These are phyloP conservation scores for Ceratocystis smalleyi DNA, from an alignment of 2,329 filamentous ascomycete genomes.

Conservation along the genomic window DNA sequence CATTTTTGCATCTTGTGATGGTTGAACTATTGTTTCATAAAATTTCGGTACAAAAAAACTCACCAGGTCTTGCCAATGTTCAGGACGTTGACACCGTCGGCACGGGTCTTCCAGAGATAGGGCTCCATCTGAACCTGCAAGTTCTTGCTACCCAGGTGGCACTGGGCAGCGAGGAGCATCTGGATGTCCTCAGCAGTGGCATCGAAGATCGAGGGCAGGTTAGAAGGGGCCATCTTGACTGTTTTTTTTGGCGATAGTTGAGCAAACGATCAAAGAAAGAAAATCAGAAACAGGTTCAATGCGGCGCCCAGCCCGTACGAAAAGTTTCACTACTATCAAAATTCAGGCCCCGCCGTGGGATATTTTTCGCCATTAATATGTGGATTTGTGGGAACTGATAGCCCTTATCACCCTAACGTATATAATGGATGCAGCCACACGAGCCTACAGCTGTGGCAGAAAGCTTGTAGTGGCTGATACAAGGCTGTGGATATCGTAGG, in stretches of 20 bases:
- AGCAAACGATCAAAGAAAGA: conserved; percentile 19
- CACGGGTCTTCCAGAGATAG: conserved; percentile 99
- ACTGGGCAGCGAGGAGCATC: conserved; percentile 95
- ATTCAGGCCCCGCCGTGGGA: conserved; percentile 16
- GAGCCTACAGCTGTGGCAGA: neutral
- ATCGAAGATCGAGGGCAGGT: conserved; percentile 91
- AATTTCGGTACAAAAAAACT: conserved; percentile 23
- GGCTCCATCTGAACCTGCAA: conserved; percentile 98
- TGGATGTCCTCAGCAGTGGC: conserved; percentile 97
- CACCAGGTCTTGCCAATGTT: conserved; percentile 99
- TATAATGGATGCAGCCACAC: neutral
- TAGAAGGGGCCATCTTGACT: conserved; percentile 83
- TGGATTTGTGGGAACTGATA: conserved; percentile 24
- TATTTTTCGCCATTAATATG: conserved; percentile 6
- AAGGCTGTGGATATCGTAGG: conserved; percentile 5
- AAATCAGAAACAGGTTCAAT: conserved; percentile 25
- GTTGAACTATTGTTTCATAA: neutral
- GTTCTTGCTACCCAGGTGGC: conserved; percentile 97
- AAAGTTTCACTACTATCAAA: conserved; percentile 21
- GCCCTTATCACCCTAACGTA: conserved; percentile 15
- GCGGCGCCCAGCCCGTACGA: conserved; percentile 26
- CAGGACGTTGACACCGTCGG: conserved; percentile 95
- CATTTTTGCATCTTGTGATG: conserved; percentile 9
- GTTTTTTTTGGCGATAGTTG: conserved; percentile 26
- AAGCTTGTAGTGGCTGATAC: neutral